These are phyloP conservation scores for Simplicillium aogashimaense DNA, from an alignment of 2,329 filamentous ascomycete genomes.

Conservation along the genomic window DNA sequence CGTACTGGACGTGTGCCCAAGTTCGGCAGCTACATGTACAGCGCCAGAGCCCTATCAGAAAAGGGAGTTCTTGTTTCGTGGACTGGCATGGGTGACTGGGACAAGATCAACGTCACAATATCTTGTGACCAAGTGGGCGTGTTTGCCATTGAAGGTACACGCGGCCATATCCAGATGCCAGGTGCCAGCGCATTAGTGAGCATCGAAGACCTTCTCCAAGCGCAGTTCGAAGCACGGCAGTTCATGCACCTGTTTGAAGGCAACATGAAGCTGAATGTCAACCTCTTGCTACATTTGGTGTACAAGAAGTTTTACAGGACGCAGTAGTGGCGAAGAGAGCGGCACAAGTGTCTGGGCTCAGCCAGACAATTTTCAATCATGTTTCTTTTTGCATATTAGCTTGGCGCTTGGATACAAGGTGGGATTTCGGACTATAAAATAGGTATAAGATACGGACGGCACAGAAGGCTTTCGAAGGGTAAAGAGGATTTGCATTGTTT, in stretches of 20 bases:
- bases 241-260: slow-evolving; percentile 93
- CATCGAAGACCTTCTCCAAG: slow-evolving; percentile 88
- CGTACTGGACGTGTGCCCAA: slow-evolving; percentile 88
- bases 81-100: slow-evolving; percentile 78
- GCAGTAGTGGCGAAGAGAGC: slow-evolving; percentile 29
- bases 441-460: too few relatives aligned
- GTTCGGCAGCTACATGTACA: slow-evolving; percentile 97
- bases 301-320: slow-evolving; percentile 97
- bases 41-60: slow-evolving; percentile 75
- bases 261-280: slow-evolving; percentile 82
- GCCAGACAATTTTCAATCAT: not conserved
- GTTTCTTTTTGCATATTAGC: slow-evolving; percentile 1
- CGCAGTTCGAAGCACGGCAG: slow-evolving; percentile 94
- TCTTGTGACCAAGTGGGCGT: slow-evolving; percentile 89
- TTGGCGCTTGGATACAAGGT: too few relatives aligned
- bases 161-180: slow-evolving; percentile 90
- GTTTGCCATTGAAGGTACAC: slow-evolving; percentile 84
- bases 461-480: too few relatives aligned
- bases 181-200: slow-evolving; percentile 82
- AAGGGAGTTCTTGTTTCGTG: slow-evolving; percentile 93
- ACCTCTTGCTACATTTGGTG: slow-evolving; percentile 88
- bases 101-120: slow-evolving; percentile 88
- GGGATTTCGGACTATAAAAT: too few relatives aligned
- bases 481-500: too few relatives aligned
- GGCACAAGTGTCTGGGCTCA: not conserved